A percentile compares a stretch with the other conserved stretches of the same genome.
Conservation (phyloP, 768 basidiomycete genomes). For the Neoboletus subvelutipes region DNA sequence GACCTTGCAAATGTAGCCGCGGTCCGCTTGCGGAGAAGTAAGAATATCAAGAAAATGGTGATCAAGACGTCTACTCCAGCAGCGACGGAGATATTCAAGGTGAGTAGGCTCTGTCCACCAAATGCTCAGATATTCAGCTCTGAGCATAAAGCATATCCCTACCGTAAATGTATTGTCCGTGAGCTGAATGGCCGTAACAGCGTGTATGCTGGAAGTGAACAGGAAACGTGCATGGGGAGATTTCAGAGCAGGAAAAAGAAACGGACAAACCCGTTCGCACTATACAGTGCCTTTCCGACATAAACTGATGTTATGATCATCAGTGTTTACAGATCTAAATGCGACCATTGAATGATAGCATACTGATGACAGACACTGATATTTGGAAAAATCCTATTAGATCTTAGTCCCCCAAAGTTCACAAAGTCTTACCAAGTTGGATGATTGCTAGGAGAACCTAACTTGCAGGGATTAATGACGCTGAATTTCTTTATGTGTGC, state of each 20-base stretch:
- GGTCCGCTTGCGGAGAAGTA: conserved; percentile 4
- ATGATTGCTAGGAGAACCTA: neutral
- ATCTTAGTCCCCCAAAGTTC: neutral
- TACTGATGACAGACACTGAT: neutral
- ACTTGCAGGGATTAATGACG: neutral
- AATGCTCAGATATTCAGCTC: neutral
- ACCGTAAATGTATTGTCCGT: neutral
- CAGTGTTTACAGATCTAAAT: neutral
- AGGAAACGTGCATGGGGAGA: neutral
- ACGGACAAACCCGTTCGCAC: neutral
- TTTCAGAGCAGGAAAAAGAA: neutral
- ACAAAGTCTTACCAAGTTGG: conserved; percentile 12
- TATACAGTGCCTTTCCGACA: neutral
- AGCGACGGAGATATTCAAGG: neutral
- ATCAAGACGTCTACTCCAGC: conserved; percentile 9
- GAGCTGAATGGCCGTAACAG: neutral
- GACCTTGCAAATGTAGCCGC: neutral
- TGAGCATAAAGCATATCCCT: neutral
- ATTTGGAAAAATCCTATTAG: neutral
- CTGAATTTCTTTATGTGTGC: neutral
- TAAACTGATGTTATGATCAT: conserved; percentile 2
- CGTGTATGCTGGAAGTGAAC: neutral
- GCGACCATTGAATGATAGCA: neutral
- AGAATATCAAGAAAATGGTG: neutral
- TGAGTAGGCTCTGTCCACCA: neutral